Base-by-base conservation (phyloP, 495 filamentous ascomycete species). In the Astrocystis sublimbata region DNA sequence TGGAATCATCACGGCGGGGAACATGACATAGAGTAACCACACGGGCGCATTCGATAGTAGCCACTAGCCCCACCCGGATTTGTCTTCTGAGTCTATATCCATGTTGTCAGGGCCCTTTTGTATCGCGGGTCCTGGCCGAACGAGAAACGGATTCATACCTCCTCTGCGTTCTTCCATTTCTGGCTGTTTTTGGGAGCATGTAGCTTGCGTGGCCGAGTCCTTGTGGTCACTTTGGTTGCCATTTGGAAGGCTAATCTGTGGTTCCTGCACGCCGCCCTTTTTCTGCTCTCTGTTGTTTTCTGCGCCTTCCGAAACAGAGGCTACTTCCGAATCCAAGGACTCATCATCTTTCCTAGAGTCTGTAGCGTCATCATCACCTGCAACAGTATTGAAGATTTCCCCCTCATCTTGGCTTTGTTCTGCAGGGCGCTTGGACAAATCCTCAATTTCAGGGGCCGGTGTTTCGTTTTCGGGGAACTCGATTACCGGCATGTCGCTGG, bases 161-260 rank as follows among this genome's bases (percentile, higher is more conserved):
- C 67, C 64, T 19, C 33, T 51, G 17, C 71, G 68, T 57, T 79
- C 75, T 56, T 68, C 71, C 76, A 79, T 79, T 65, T 79, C 76
- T 7, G 64, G 73, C 6, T 50, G 54, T 38, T 69, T 75, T 1
- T 54, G 45, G 6, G 47, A 19, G n/a, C 35, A 26, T 2, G 36
- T 30, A 30, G n/a, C 35, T 6, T 52, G 30, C n/a, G 30, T 19
- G 19, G 38, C 31, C 19, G 23, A 15, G 23, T 15, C 28, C 17
- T 21, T 8, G 3, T 15, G 45, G 15, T 24, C 36, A 9, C 26
- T 24, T 26, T 38, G 47, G 15, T 19, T 35, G 24, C 49, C 8
- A 62, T 15, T 41, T 31, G n/a, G 26, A 31, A 23, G 17, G 15
- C n/a, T n/a, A n/a, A n/a, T n/a, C n/a, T n/a, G n/a, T n/a, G n/a